Conservation (phyloP, 345 rosid genomes). For the Eucalyptus rudis region DNA sequence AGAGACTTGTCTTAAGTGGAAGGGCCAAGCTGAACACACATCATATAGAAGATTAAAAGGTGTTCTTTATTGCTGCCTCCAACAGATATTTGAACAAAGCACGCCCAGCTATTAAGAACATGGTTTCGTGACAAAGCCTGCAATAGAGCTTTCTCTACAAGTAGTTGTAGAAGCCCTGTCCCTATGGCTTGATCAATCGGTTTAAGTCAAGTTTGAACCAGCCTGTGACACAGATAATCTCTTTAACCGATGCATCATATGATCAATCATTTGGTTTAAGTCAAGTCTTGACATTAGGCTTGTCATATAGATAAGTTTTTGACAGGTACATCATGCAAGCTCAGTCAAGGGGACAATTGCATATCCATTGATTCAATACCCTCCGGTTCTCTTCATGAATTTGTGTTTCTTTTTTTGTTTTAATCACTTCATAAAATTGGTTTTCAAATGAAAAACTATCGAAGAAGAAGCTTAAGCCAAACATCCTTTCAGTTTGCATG, state of each 20-base stretch:
- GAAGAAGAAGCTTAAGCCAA: not conserved
- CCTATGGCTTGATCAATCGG: not conserved
- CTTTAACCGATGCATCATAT: not conserved
- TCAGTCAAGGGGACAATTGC: not conserved
- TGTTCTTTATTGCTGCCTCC: not conserved
- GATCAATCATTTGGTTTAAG: not conserved
- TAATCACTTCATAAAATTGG: not conserved
- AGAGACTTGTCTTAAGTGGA: not conserved
- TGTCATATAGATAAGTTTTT: not conserved
- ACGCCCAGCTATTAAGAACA: not conserved
- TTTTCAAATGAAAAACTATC: not conserved
- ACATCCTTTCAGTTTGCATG: not conserved
- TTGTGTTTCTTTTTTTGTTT: not conserved
- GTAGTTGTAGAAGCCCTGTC: not conserved
- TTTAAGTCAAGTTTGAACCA: not conserved
- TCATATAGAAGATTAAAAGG: not conserved
- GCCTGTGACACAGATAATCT: not conserved
- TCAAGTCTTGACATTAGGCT: not conserved
- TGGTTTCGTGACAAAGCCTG: not conserved
- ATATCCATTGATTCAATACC: not conserved
- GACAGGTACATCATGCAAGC: not conserved
- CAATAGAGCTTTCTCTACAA: not conserved
- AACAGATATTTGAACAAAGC: not conserved
- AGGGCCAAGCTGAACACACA: not conserved
- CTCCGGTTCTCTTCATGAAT: not conserved